These are phyloP conservation scores for Brasenia schreberi DNA, from an alignment of 164 flowering plant species.

Conservation along the genomic window DNA sequence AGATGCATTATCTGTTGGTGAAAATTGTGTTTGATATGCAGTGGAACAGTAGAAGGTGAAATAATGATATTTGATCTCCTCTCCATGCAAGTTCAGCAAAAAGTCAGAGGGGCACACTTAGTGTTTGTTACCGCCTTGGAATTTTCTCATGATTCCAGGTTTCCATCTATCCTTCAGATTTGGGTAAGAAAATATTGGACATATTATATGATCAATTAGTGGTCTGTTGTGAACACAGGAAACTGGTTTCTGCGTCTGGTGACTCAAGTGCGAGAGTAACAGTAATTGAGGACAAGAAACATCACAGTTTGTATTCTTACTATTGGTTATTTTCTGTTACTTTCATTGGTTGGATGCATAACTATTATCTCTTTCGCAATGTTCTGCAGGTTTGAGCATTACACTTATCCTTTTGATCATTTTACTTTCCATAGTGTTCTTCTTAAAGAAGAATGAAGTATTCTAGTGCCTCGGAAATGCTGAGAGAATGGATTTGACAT, in stretches of 20 bases:
- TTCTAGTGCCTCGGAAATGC: not conserved
- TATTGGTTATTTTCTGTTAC: not conserved
- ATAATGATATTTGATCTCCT: slow-evolving; percentile 33
- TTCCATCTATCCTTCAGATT: slow-evolving; percentile 1
- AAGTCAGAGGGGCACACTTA: slow-evolving; percentile 60
- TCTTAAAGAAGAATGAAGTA: slow-evolving; percentile 10
- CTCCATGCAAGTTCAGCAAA: slow-evolving; percentile 30
- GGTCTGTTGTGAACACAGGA: slow-evolving; percentile 27
- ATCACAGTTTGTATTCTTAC: slow-evolving; percentile 25
- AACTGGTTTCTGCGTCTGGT: slow-evolving; percentile 62
- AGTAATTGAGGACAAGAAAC: slow-evolving; percentile 26
- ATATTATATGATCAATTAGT: not conserved
- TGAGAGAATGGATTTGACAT: no score
- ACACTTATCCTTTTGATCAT: slow-evolving; percentile 32
- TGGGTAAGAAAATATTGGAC: not conserved
- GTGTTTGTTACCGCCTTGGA: slow-evolving; percentile 60
- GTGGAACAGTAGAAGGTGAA: slow-evolving; percentile 77
- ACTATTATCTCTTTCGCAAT: not conserved
- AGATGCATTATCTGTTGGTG: not conserved
- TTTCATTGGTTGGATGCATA: not conserved
- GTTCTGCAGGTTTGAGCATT: slow-evolving; percentile 32
- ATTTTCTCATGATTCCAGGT: slow-evolving; percentile 79
- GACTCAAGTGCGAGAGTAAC: slow-evolving; percentile 84
- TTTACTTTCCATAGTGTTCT: slow-evolving; percentile 37
- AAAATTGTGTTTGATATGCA: slow-evolving; percentile 16